Conservation (phyloP, 805 yeast genomes). For the Brettanomyces bruxellensis region DNA sequence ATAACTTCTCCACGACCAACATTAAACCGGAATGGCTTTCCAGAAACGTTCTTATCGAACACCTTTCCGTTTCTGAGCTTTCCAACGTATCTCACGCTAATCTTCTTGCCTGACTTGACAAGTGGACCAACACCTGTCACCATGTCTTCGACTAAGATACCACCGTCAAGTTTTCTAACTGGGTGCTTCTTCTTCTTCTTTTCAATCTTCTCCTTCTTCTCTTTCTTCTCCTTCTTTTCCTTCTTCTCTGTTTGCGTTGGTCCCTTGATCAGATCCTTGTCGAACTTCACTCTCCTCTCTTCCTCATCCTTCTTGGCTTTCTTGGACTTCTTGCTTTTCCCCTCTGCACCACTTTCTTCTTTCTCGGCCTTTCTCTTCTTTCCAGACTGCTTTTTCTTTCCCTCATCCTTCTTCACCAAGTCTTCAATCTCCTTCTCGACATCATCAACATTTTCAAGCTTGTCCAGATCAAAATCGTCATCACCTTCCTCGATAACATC, state of each 20-base stretch:
- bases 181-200: conserved; percentile 43
- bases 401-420: conserved; percentile 54
- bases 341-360: conserved; percentile 16
- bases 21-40: conserved; percentile 88
- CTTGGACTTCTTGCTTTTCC: conserved; percentile 22
- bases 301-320: conserved; percentile 29
- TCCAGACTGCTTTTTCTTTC: conserved; percentile 22
- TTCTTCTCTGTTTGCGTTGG: conserved; percentile 46
- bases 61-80: conserved; percentile 94
- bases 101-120: conserved; percentile 83
- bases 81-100: conserved; percentile 96
- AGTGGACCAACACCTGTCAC: conserved; percentile 78
- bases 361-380: conserved; percentile 24
- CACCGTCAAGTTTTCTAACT: conserved; percentile 81
- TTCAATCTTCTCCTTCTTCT: conserved; percentile 16
- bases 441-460: conserved; percentile 61
- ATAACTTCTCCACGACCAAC: conserved; percentile 98
- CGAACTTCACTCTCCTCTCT: conserved; percentile 77
- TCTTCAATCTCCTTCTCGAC: conserved; percentile 68
- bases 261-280: conserved; percentile 88
- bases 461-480: conserved; percentile 49
- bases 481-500: not conserved
- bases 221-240: conserved; percentile 7
- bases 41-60: conserved; percentile 94
- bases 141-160: conserved; percentile 90